Percentiles rank a stretch among this genome's conserved stretches.
phyloP scores from a whole-genome alignment of 768 basidiomycete species.

The Pisolithus orientalis region DNA sequence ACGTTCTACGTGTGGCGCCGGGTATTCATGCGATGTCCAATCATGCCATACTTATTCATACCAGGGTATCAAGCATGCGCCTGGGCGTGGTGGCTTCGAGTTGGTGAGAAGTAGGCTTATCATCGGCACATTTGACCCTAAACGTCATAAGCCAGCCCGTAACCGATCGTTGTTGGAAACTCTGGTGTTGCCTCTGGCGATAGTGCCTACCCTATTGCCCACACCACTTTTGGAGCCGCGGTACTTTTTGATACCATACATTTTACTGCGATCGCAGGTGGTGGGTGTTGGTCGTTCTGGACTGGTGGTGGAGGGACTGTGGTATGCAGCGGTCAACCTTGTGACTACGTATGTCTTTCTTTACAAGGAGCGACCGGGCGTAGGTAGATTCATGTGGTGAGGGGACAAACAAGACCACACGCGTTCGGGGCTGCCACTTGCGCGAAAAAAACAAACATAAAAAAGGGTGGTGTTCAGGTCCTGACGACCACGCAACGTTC shows the following conservation, averaged over 20 bases:
- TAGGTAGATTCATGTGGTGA: constrained; percentile 91
- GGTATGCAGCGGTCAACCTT: constrained; percentile 71
- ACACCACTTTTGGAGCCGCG: constrained; percentile 91
- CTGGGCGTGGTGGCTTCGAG: constrained; percentile 86
- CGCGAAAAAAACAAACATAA: constrained; percentile 3
- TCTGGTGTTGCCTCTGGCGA: constrained; percentile 62
- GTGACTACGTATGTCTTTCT: constrained; percentile 79
- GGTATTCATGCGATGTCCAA: constrained; percentile 71
- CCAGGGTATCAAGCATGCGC: constrained; percentile 77
- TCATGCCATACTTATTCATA: constrained; percentile 68
- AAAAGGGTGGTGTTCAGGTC: background rate
- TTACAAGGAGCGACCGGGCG: constrained; percentile 66
- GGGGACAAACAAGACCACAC: constrained; percentile 19
- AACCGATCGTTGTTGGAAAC: constrained; percentile 75
- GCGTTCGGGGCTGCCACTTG: background rate
- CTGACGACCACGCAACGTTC: constrained; percentile 8
- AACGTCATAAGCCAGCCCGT: constrained; percentile 38
- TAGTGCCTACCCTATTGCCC: constrained; percentile 70
- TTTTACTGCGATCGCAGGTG: constrained; percentile 76
- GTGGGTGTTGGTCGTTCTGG: constrained; percentile 47
- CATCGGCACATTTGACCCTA: constrained; percentile 17
- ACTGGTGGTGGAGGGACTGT: constrained; percentile 58
- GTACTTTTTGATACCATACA: constrained; percentile 89
- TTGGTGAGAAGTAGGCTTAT: constrained; percentile 48
- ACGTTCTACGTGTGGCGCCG: constrained; percentile 94